phyloP scores from a whole-genome alignment of 2,329 filamentous ascomycete genomes.

The Aspergillus texensis region DNA sequence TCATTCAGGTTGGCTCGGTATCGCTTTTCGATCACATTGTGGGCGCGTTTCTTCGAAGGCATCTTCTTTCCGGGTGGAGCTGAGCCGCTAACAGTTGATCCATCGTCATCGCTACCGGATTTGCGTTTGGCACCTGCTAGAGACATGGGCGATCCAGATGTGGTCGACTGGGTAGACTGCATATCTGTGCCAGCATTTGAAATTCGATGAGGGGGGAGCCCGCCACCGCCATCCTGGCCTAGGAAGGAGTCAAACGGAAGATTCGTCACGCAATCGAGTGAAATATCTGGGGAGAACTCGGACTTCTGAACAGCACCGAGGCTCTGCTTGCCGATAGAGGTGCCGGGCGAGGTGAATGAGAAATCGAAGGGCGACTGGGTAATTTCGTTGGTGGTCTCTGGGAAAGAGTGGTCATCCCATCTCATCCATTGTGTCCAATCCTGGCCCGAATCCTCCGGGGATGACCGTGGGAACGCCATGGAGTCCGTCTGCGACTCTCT shows the following conservation, averaged over 20 bases:
- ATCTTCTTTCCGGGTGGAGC: slow-evolving; percentile 51
- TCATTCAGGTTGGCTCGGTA: slow-evolving; percentile 97
- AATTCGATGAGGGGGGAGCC: slow-evolving; percentile 9
- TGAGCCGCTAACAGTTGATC: slow-evolving; percentile 32
- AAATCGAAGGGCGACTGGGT: slow-evolving; percentile 26
- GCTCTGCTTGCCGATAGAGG: slow-evolving; percentile 26
- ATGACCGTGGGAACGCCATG: slow-evolving; percentile 23
- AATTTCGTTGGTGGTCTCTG: slow-evolving; percentile 31
- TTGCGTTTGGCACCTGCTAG: slow-evolving; percentile 62
- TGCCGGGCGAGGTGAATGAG: slow-evolving; percentile 31
- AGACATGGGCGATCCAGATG: slow-evolving; percentile 29
- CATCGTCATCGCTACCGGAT: slow-evolving; percentile 59
- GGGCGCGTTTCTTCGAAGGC: slow-evolving; percentile 85
- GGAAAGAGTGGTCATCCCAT: slow-evolving; percentile 44
- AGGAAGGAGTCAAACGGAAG: slow-evolving; percentile 26
- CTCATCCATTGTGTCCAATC: slow-evolving; percentile 52
- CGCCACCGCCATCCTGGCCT: slow-evolving; percentile 9
- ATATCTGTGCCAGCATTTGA: slow-evolving; percentile 10
- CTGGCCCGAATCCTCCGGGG: slow-evolving; percentile 34
- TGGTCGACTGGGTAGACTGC: slow-evolving; percentile 21
- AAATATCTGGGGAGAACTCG: slow-evolving; percentile 36
- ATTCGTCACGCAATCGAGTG: slow-evolving; percentile 32
- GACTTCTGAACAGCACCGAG: slow-evolving; percentile 21
- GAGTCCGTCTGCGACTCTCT: slow-evolving; percentile 22
- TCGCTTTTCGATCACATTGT: slow-evolving; percentile 98